Evolutionary conservation across 2,329 filamentous ascomycete species (phyloP).

Genomic region (Aureobasidium mangrovei): DNA sequence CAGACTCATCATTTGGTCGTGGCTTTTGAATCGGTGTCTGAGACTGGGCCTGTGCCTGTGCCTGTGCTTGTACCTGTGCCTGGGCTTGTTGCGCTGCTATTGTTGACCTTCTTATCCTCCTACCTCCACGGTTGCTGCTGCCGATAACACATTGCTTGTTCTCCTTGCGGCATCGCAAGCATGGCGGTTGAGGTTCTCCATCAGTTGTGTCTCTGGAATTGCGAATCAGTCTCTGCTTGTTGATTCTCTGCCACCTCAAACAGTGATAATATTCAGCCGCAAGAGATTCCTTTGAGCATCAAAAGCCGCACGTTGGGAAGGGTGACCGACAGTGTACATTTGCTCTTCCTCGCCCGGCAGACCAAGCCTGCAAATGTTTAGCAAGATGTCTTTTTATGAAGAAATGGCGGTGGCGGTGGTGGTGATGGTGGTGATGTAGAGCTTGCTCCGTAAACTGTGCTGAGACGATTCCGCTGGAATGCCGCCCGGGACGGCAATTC

Average conservation of each 20-base stretch:
- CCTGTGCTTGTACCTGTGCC: conserved; percentile 17
- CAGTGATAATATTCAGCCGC: too few species aligned
- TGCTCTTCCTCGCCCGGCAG: conserved; percentile 42
- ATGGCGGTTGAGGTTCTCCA: conserved; percentile 44
- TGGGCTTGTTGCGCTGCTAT: conserved; percentile 27
- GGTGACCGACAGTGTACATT: conserved; percentile 42
- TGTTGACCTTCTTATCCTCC: conserved; percentile 47
- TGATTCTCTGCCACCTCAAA: too few species aligned
- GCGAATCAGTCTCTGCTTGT: background rate
- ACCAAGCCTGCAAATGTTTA: conserved; percentile 30
- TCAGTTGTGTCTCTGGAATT: conserved; percentile 31
- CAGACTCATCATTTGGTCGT: conserved; percentile 15
- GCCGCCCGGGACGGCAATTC: background rate
- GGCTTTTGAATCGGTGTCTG: conserved; percentile 16
- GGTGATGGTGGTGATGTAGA: background rate
- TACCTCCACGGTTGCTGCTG: conserved; percentile 50
- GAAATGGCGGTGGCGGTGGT: background rate
- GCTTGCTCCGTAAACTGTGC: background rate
- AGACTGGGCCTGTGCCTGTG: background rate
- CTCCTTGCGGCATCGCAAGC: conserved; percentile 49
- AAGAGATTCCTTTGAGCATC: too few species aligned
- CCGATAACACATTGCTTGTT: conserved; percentile 51
- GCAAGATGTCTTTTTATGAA: background rate
- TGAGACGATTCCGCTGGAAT: background rate
- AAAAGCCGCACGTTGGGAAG: background rate